Base-by-base conservation (phyloP, 495 filamentous ascomycete species). In the Aspergillus taichungensis region DNA sequence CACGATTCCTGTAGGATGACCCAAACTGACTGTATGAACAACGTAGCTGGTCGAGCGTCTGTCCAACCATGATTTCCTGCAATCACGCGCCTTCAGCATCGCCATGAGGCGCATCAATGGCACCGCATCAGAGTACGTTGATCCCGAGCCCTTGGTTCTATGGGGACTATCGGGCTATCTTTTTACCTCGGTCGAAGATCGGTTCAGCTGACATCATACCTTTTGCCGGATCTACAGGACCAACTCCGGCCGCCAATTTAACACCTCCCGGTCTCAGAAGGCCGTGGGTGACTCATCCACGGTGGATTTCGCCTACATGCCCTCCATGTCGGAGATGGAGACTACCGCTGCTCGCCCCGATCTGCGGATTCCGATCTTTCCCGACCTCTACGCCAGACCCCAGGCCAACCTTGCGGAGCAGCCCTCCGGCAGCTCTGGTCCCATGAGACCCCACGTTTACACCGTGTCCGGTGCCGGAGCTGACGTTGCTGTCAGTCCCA, bases 301-400 rank as follows among this genome's bases (percentile, higher is more conserved):
- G 28, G 78, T 83, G 42, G 80, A 83, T 67, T 79, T 82, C 50
- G 72, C 72, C 53, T 81, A 74, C 69, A 65, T 84, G 61, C 80
- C 80, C 29, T 64, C 71, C 42, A 54, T 70, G 56, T 61, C 64
- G 38, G 68, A 72, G 40, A 47, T 73, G 13, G 69, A 74, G 32
- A 51, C 58, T 7, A 40, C 55, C 11, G 43, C 61, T 8, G 14
- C 54, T 32, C 56, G 57, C 6, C 38, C 62, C 12, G 48, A 60
- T 31, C 58, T 61, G 8, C 72, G 66, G 40, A 67, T 80, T 40
- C 78, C 78, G 52, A 64, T 82, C 52, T 65, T 82, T 52, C 68
- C 76, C 43, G 66, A 71, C 40, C 64, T 69, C 35, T 60, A 57
- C 54, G 61, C 59, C 50, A 49, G 55, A 53, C 48, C 43, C 34